phyloP scores from a whole-genome alignment of 179 eudicot species.

The Camellia oleifera region DNA sequence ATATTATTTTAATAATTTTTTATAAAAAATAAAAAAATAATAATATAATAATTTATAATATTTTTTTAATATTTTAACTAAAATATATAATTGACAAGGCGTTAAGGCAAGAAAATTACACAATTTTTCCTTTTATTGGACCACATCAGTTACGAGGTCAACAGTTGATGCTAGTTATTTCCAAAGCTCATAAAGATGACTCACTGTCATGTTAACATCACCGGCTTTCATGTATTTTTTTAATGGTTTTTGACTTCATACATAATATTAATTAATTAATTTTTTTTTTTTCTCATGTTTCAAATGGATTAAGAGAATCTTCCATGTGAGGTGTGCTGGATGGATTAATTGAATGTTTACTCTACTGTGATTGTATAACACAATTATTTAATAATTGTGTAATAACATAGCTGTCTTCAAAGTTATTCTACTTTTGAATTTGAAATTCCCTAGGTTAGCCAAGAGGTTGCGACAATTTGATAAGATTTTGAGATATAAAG shows the following conservation, averaged over 20 bases:
- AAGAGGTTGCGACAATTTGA: no score
- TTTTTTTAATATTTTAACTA: no score
- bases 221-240: neutral
- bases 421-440: neutral
- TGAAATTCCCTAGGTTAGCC: neutral
- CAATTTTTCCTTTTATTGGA: no score
- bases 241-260: neutral
- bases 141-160: neutral
- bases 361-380: neutral
- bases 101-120: no score
- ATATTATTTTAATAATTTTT: no score
- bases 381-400: neutral
- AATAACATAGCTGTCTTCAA: neutral
- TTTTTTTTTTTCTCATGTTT: neutral
- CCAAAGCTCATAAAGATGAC: neutral
- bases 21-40: no score
- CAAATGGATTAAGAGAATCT: constrained; percentile 7
- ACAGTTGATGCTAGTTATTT: neutral
- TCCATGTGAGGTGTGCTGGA: neutral
- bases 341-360: neutral
- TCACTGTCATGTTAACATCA: neutral
- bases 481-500: no score
- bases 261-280: neutral
- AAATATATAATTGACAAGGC: no score
- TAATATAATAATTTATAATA: no score